Percentiles rank a stretch among this genome's conserved stretches.
Evolutionary conservation across 2,329 filamentous ascomycete genomes (phyloP).

Genomic region (Calonectria henricotiae): DNA sequence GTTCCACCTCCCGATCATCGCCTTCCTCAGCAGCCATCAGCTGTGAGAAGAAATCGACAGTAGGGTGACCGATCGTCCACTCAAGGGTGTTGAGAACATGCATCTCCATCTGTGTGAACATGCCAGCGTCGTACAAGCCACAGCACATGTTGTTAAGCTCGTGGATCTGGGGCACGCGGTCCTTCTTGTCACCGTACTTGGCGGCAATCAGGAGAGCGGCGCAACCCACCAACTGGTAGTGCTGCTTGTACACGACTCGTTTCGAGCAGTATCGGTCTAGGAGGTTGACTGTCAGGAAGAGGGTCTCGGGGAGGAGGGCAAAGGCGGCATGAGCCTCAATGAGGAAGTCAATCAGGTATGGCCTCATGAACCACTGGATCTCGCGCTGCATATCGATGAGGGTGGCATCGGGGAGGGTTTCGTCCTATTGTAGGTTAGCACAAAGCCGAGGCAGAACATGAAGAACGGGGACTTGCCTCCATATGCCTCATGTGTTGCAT

Average conservation of each 20-base stretch:
- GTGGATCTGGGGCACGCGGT: conserved; percentile 96
- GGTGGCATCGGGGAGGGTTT: conserved; percentile 95
- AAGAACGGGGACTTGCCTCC: conserved; percentile 74
- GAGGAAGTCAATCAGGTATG: conserved; percentile 97
- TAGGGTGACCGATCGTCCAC: conserved; percentile 96
- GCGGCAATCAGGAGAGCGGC: conserved; percentile 95
- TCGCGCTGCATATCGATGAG: conserved; percentile 99
- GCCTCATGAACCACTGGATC: conserved; percentile 99
- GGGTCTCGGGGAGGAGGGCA: conserved; percentile 91
- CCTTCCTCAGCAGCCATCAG: conserved; percentile 86
- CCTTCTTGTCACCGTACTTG: conserved; percentile 99
- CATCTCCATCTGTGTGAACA: conserved; percentile 99
- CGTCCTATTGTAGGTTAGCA: conserved; percentile 67
- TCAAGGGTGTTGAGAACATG: conserved; percentile 97
- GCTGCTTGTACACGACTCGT: conserved; percentile 98
- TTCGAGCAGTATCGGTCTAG: conserved; percentile 98
- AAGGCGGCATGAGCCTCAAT: conserved; percentile 98
- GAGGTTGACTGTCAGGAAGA: conserved; percentile 97
- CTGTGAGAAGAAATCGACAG: conserved; percentile 94
- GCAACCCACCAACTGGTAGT: conserved; percentile 98
- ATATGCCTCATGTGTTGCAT: conserved; percentile 95
- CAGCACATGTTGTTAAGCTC: conserved; percentile 99
- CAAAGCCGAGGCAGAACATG: neutral
- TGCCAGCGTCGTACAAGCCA: conserved; percentile 97
- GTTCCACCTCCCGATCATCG: conserved; percentile 89